Conservation (phyloP, 352 stramenopile genomes). For the Globisporangium okanoganense region DNA sequence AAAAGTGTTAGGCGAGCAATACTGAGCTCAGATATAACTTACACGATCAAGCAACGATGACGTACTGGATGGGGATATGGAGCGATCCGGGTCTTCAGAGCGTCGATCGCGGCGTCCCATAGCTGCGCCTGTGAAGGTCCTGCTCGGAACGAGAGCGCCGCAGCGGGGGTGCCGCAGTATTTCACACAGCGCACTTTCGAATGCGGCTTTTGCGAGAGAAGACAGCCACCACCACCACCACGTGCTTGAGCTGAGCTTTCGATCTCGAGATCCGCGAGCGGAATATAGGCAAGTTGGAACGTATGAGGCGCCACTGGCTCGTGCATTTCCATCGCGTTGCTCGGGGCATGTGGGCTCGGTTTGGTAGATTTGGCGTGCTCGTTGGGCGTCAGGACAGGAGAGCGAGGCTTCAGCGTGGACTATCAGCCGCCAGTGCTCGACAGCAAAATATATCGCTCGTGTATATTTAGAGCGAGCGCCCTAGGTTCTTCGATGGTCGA, state of each 20-base stretch:
- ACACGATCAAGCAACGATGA: too few species aligned
- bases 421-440: too few species aligned
- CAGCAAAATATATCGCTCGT: too few species aligned
- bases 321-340: background rate
- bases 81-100: conserved; percentile 25
- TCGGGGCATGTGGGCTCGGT: background rate
- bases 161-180: conserved; percentile 23
- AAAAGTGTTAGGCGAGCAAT: background rate
- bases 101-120: conserved; percentile 24
- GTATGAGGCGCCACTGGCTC: background rate
- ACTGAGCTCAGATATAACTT: too few species aligned
- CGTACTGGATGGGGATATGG: conserved; percentile 38
- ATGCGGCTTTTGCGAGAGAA: conserved; percentile 28
- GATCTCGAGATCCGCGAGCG: conserved; percentile 14
- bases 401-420: too few species aligned
- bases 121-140: conserved; percentile 32
- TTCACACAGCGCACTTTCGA: conserved; percentile 33
- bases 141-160: conserved; percentile 33
- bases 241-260: conserved; percentile 8
- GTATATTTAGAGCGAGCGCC: too few species aligned
- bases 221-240: too few species aligned
- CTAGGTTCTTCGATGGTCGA: too few species aligned
- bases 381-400: too few species aligned
- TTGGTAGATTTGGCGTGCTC: too few species aligned
- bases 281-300: background rate